These are phyloP conservation scores for Aspergillus pseudotamarii DNA, from an alignment of 2,329 filamentous ascomycete genomes.

Conservation along the genomic window DNA sequence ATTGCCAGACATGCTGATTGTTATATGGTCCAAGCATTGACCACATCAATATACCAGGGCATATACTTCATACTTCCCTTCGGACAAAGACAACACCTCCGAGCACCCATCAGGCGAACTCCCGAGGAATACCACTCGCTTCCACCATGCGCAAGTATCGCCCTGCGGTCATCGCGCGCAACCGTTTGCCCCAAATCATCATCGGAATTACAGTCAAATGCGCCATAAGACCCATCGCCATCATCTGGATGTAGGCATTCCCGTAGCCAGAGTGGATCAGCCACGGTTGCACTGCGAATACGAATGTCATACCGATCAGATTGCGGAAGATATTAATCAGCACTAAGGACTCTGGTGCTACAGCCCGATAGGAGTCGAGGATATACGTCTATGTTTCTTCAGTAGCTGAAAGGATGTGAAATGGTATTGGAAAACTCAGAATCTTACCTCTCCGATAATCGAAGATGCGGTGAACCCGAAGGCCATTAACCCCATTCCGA, in stretches of 20 bases:
- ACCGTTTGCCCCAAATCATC: not conserved
- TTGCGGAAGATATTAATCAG: slow-evolving; percentile 9
- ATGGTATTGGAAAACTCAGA: not conserved
- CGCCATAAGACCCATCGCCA: not conserved
- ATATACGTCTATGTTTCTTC: not conserved
- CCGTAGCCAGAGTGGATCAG: not conserved
- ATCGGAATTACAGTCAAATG: not conserved
- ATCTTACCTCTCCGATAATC: slow-evolving; percentile 1
- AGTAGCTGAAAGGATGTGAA: not conserved
- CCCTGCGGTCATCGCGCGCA: not conserved
- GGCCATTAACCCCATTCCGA: slow-evolving; percentile 5
- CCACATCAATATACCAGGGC: too few relatives aligned
- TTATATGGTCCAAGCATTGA: too few relatives aligned
- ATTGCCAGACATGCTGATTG: too few relatives aligned
- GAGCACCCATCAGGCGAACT: not conserved
- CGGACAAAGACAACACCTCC: too few relatives aligned
- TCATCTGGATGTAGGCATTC: not conserved
- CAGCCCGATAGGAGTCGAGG: slow-evolving; percentile 4
- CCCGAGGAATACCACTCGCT: not conserved
- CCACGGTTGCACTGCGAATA: not conserved
- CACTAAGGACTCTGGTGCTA: not conserved
- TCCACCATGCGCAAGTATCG: not conserved
- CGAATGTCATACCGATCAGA: slow-evolving; percentile 5
- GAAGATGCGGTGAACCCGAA: slow-evolving; percentile 8
- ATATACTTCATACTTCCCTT: too few relatives aligned